Conservation (phyloP, 352 stramenopile genomes). For the Phytophthora cryptogea region DNA sequence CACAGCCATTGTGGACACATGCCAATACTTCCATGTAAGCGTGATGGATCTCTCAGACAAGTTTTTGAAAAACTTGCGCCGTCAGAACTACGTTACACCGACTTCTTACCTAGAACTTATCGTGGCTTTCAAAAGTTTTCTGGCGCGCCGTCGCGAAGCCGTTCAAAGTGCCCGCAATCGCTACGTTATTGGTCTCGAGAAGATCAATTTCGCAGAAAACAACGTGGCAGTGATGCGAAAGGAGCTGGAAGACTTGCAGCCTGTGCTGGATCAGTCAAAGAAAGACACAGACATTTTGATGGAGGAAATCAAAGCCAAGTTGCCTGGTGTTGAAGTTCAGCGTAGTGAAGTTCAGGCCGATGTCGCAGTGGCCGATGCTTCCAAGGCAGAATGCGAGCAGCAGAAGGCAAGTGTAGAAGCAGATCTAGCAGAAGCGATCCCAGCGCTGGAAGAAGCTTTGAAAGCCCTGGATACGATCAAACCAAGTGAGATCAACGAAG, state of each 20-base stretch:
- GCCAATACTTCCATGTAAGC: slow-evolving; percentile 93
- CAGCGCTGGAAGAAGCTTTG: slow-evolving; percentile 92
- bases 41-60: slow-evolving; percentile 84
- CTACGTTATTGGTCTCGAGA: slow-evolving; percentile 93
- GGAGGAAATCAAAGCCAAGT: slow-evolving; percentile 93
- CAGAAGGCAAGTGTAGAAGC: slow-evolving; percentile 86
- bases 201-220: slow-evolving; percentile 93
- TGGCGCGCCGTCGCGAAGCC: slow-evolving; percentile 80
- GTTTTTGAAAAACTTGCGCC: slow-evolving; percentile 83
- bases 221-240: slow-evolving; percentile 95
- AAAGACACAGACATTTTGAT: slow-evolving; percentile 94
- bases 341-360: slow-evolving; percentile 80
- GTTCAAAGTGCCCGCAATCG: slow-evolving; percentile 83
- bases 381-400: slow-evolving; percentile 91
- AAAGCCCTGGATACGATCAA: slow-evolving; percentile 94
- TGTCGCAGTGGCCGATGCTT: slow-evolving; percentile 73
- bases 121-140: slow-evolving; percentile 92
- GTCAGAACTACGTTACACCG: slow-evolving; percentile 96
- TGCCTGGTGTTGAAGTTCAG: slow-evolving; percentile 88
- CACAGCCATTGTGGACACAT: slow-evolving; percentile 88
- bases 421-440: slow-evolving; percentile 94
- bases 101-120: slow-evolving; percentile 96
- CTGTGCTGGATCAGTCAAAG: slow-evolving; percentile 90
- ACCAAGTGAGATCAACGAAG: slow-evolving; percentile 92
- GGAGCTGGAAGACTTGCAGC: slow-evolving; percentile 94